phyloP scores from a whole-genome alignment of 2,329 filamentous ascomycete genomes.

The Cordyceps farinosa region DNA sequence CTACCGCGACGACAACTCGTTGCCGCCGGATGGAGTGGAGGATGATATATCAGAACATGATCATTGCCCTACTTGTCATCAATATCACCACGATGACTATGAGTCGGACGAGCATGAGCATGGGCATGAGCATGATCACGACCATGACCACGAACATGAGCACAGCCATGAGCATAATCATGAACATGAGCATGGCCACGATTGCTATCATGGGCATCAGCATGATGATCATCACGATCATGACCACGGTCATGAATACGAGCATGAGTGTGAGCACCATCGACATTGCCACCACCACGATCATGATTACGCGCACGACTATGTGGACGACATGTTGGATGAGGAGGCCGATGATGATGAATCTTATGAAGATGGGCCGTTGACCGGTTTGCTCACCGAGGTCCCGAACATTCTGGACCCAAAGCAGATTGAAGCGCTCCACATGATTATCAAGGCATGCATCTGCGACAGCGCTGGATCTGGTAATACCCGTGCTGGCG shows the following conservation, averaged over 20 bases:
- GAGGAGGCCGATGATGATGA: slow-evolving; percentile 71
- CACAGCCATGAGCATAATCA: slow-evolving; percentile 20
- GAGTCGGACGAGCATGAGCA: slow-evolving; percentile 49
- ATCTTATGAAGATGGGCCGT: slow-evolving; percentile 73
- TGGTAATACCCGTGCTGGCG: slow-evolving; percentile 61
- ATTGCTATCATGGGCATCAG: slow-evolving; percentile 33
- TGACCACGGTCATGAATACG: slow-evolving; percentile 37
- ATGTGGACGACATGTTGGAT: slow-evolving; percentile 56
- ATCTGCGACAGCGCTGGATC: slow-evolving; percentile 80
- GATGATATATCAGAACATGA: slow-evolving; percentile 38
- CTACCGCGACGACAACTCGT: slow-evolving; percentile 41
- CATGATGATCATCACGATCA: slow-evolving; percentile 26
- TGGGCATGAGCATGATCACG: slow-evolving; percentile 37
- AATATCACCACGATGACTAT: slow-evolving; percentile 36
- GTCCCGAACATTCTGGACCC: slow-evolving; percentile 92
- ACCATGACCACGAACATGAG: slow-evolving; percentile 22
- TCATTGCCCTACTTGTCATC: slow-evolving; percentile 25
- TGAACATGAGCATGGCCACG: slow-evolving; percentile 25
- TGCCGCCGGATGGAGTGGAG: slow-evolving; percentile 34
- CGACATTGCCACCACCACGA: slow-evolving; percentile 31
- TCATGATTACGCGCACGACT: slow-evolving; percentile 41
- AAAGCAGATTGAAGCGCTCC: slow-evolving; percentile 90
- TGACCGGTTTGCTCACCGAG: slow-evolving; percentile 83
- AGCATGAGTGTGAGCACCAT: slow-evolving; percentile 38
- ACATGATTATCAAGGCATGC: slow-evolving; percentile 96